Evolutionary conservation across 2,329 filamentous ascomycete genomes (phyloP).

Genomic region (Celoporthe dispersa): DNA sequence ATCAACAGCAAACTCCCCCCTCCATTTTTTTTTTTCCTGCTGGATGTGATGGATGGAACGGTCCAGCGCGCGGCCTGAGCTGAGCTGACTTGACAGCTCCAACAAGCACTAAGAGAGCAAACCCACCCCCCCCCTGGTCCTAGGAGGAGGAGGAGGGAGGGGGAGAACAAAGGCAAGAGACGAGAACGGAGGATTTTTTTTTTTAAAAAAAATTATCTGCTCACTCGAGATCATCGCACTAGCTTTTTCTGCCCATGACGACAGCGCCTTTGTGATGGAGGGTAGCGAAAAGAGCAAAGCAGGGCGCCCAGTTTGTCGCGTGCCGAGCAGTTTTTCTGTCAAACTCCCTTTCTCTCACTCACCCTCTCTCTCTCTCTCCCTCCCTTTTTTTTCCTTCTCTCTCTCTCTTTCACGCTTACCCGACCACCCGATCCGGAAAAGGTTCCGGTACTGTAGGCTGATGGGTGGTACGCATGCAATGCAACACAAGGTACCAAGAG

Average conservation of each 20-base stretch:
- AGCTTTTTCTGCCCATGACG: not conserved
- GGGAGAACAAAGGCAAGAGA: not conserved
- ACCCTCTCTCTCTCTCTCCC: not conserved
- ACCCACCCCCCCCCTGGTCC: not conserved
- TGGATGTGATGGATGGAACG: not conserved
- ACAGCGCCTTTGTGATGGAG: not conserved
- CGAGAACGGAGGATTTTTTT: not conserved
- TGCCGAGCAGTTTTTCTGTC: not conserved
- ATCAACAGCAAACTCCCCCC: not conserved
- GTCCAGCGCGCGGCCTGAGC: constrained; percentile 3
- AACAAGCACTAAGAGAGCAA: not conserved
- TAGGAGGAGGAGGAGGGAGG: not conserved
- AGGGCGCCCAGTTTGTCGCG: not conserved
- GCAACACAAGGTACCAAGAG: not conserved
- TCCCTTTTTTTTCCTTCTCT: not conserved
- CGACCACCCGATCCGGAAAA: not conserved
- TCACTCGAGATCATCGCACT: not conserved
- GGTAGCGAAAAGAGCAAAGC: not conserved
- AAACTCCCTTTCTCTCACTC: not conserved
- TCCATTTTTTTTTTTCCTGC: too few relatives aligned
- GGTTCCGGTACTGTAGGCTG: not conserved
- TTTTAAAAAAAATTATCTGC: not conserved
- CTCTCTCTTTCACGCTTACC: not conserved
- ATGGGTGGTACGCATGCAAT: not conserved
- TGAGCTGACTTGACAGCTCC: constrained; percentile 3